Base-by-base conservation (phyloP, 345 rosid genomes). In the Kernera saxatilis region DNA sequence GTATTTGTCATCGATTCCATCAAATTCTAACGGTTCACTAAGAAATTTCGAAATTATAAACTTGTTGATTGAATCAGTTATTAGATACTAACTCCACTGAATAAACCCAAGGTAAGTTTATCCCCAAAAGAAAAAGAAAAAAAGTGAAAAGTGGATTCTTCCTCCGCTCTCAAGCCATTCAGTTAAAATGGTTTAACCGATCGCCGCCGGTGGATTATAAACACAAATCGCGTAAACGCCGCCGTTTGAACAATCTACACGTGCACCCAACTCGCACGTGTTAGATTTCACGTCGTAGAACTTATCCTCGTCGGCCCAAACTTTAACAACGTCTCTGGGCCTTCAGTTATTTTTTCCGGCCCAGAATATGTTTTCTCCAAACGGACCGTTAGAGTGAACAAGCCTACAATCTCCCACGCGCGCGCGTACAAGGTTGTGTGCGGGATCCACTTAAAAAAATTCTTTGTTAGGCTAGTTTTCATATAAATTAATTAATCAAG, bases 301-400 rank as follows among this genome's bases (percentile, higher is more conserved):
- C 6, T 3, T 13, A 2, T 44, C 1, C 44, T 85, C 89, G 22
- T 56, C 78, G 5, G 69, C 83, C 89, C 92, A 87, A 2, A 23
- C 44, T 1, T 53, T 39, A 3, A 85, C 88, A 2, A 75, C 75
- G 2, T 74, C 71, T 0, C 8, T 6, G 1, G 89, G 79, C 0
- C 59, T 74, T 88, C 88, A 85, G 1, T 62, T 79, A 23, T 64
- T 72, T 3, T 23, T 21, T 0, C n/a, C 36, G 2, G 79, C 81
- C 85, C 85, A 79, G 19, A 87, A 82, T 37, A 87, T 41, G 79
- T 84, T 85, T 73, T 87, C 92, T 1, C 92, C 92, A 1, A 45
- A 84, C 0, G 84, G 85, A 8, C 82, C 82, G 3, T 63, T 46
- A 1, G 82, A 82, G 60, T 85, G 92, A 29, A 69, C 0, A 45